A percentile compares a stretch with the other conserved stretches of the same genome.
phyloP scores from a whole-genome alignment of 2,329 filamentous ascomycete genomes.

The Diaporthe sp. region DNA sequence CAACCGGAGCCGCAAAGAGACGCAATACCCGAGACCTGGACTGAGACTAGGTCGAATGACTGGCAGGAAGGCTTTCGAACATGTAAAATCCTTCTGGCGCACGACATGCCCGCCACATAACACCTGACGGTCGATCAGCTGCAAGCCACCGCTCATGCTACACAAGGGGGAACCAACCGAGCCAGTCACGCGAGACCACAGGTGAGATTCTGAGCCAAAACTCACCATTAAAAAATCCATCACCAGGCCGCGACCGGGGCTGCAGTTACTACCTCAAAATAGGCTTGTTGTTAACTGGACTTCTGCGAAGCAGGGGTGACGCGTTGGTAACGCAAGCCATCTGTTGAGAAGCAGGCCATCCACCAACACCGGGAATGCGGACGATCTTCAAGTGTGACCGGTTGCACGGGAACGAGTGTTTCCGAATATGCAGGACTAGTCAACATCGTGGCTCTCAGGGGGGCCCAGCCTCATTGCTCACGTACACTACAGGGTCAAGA shows the following conservation, averaged over 20 bases:
- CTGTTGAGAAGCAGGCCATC: slow-evolving; percentile 17
- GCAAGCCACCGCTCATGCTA: slow-evolving; percentile 34
- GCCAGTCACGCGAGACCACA: slow-evolving; percentile 4
- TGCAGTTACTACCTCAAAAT: background rate
- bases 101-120: slow-evolving; percentile 30
- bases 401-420: slow-evolving; percentile 28
- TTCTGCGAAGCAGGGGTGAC: background rate
- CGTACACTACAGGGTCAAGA: slow-evolving; percentile 10
- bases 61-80: slow-evolving; percentile 24
- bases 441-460: slow-evolving; percentile 16
- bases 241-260: background rate
- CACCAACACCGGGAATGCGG: slow-evolving; percentile 12
- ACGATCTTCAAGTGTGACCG: slow-evolving; percentile 28
- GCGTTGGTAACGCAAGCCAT: background rate
- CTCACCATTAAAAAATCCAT: background rate
- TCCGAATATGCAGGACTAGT: slow-evolving; percentile 22
- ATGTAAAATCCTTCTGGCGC: slow-evolving; percentile 36
- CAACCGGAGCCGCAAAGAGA: slow-evolving; percentile 8
- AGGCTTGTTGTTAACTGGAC: slow-evolving; percentile 15
- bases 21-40: slow-evolving; percentile 31
- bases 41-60: slow-evolving; percentile 31
- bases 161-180: slow-evolving; percentile 36
- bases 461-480: slow-evolving; percentile 1
- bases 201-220: background rate
- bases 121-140: slow-evolving; percentile 29